A percentile compares a stretch with the other conserved stretches of the same genome.
phyloP scores from a whole-genome alignment of 2,329 filamentous ascomycete genomes.

The Diaporthe vexans region DNA sequence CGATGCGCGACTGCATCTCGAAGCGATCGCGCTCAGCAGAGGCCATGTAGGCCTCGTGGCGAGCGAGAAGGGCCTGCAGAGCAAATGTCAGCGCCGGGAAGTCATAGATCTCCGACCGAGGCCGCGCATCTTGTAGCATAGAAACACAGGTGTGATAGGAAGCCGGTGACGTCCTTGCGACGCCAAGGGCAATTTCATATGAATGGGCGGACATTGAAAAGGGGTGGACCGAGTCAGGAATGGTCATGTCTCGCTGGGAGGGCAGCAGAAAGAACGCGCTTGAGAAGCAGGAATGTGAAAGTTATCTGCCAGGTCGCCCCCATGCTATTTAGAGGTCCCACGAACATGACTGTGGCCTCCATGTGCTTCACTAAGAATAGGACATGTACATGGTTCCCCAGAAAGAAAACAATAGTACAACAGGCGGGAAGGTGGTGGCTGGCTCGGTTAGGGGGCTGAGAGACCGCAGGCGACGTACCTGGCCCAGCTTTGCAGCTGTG shows the following conservation, averaged over 20 bases:
- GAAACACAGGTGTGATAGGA: constrained; percentile 1
- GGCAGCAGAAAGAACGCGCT: neutral
- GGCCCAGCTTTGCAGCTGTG: constrained; percentile 87
- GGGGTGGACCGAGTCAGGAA: constrained; percentile 43
- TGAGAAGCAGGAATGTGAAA: neutral
- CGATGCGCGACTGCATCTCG: constrained; percentile 80
- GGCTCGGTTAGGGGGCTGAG: constrained; percentile 25
- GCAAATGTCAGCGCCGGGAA: constrained; percentile 77
- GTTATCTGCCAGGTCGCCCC: neutral
- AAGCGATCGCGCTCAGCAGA: constrained; percentile 89
- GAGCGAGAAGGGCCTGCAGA: constrained; percentile 87
- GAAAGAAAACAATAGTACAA: constrained; percentile 1
- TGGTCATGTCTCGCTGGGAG: constrained; percentile 39
- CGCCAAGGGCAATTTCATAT: constrained; percentile 25
- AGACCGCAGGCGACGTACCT: constrained; percentile 73
- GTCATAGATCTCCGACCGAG: constrained; percentile 6
- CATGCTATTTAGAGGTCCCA: constrained; percentile 21
- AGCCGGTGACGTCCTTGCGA: constrained; percentile 20
- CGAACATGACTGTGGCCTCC: constrained; percentile 12
- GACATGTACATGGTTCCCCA: constrained; percentile 29
- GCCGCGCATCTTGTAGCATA: constrained; percentile 38
- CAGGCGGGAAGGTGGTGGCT: constrained; percentile 12
- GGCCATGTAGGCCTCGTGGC: constrained; percentile 94
- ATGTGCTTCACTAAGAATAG: neutral
- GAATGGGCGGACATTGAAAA: constrained; percentile 23